Evolutionary conservation across 2,329 filamentous ascomycete species (phyloP).

Genomic region (Ambrosiella beaveri): DNA sequence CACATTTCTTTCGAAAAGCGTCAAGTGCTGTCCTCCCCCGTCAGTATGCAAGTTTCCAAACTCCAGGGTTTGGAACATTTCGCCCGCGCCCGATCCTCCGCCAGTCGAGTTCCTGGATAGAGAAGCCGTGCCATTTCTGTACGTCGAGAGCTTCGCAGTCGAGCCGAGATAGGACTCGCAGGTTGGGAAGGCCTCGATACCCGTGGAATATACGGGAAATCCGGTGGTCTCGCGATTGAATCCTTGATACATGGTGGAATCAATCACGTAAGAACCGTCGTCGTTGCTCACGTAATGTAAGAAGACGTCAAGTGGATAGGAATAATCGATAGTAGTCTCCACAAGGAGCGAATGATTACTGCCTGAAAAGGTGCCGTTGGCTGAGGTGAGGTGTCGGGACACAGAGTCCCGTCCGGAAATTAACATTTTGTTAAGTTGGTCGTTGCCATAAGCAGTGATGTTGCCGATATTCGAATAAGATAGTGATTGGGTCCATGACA

Average conservation of each 20-base stretch:
- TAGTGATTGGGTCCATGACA: constrained; percentile 42
- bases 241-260: constrained; percentile 25
- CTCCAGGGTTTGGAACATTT: constrained; percentile 36
- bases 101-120: constrained; percentile 33
- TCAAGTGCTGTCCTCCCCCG: background rate
- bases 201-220: constrained; percentile 34
- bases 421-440: constrained; percentile 26
- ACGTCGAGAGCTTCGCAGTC: constrained; percentile 27
- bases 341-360: background rate
- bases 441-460: constrained; percentile 21
- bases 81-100: constrained; percentile 33
- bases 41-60: constrained; percentile 22
- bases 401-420: constrained; percentile 28
- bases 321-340: constrained; percentile 19
- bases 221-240: constrained; percentile 23
- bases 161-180: constrained; percentile 14
- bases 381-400: constrained; percentile 14
- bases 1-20: constrained; percentile 42
- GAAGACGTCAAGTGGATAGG: constrained; percentile 30
- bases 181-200: constrained; percentile 33
- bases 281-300: constrained; percentile 6
- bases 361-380: background rate
- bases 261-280: constrained; percentile 15
- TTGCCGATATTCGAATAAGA: constrained; percentile 35
- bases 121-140: constrained; percentile 38